A percentile compares a stretch with the other conserved stretches of the same genome.
These are phyloP conservation scores for Pholiota microspora DNA, from an alignment of 768 basidiomycete species.

Conservation along the genomic window DNA sequence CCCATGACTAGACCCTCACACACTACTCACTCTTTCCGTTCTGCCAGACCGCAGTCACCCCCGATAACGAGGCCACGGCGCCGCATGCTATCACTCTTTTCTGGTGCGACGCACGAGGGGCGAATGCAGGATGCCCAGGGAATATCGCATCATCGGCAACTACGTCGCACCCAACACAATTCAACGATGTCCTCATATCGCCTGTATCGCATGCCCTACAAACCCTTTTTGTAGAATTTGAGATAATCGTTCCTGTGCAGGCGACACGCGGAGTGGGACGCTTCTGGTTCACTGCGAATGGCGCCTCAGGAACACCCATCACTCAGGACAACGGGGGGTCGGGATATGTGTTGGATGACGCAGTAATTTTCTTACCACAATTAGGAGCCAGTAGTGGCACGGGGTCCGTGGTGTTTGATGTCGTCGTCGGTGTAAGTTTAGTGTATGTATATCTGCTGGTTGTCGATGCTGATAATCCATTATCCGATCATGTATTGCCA, in stretches of 20 bases:
- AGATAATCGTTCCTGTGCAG: conserved; percentile 19
- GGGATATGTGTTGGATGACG: conserved; percentile 31
- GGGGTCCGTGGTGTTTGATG: background rate
- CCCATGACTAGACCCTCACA: background rate
- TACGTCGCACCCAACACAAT: conserved; percentile 16
- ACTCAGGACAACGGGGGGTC: conserved; percentile 32
- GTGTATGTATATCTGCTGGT: background rate
- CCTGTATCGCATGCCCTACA: conserved; percentile 20
- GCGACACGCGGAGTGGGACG: conserved; percentile 13
- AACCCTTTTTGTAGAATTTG: conserved; percentile 29
- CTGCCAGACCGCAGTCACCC: background rate
- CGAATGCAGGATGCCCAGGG: conserved; percentile 22
- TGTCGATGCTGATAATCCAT: background rate
- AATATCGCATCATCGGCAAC: conserved; percentile 18
- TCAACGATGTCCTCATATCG: conserved; percentile 25
- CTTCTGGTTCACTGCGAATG: conserved; percentile 42
- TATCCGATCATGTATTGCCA: background rate
- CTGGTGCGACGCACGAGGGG: conserved; percentile 34
- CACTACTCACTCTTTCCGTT: background rate
- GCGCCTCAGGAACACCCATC: conserved; percentile 20
- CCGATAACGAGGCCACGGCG: background rate
- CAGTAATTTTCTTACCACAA: conserved; percentile 31
- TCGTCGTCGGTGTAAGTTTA: conserved; percentile 2
- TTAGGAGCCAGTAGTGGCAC: conserved; percentile 15
- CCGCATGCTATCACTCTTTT: conserved; percentile 26